Percentiles rank a stretch among this genome's conserved stretches.
Evolutionary conservation across 139 green algal species (phyloP).

Genomic region (Tetraselmis striata): DNA sequence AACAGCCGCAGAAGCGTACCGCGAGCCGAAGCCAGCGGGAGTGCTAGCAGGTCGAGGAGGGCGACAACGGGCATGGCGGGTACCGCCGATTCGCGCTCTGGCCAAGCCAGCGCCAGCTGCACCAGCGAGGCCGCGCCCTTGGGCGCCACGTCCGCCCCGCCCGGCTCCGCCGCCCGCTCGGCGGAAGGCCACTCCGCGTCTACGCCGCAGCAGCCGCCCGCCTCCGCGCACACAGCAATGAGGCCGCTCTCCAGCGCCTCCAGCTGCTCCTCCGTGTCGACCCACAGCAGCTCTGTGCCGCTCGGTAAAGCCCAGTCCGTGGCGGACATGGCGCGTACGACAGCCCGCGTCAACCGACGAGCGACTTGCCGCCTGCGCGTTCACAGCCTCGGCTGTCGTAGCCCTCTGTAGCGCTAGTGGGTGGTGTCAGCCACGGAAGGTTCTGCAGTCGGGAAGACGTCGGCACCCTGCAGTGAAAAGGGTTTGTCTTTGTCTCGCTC

Average conservation of each 20-base stretch:
- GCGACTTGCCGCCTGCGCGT: too few species aligned
- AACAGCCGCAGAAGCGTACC: not conserved
- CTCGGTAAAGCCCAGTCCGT: not conserved
- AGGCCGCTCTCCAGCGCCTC: not conserved
- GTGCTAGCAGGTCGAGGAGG: not conserved
- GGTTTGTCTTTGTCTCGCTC: too few species aligned
- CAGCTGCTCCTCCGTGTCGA: not conserved
- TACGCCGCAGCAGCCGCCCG: not conserved
- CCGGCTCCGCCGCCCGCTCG: not conserved
- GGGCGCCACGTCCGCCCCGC: too few species aligned
- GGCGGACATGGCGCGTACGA: too few species aligned
- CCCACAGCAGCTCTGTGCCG: not conserved
- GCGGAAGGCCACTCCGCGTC: not conserved
- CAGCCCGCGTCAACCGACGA: too few species aligned
- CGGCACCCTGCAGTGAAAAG: too few species aligned
- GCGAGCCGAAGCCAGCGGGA: not conserved
- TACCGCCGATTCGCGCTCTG: not conserved
- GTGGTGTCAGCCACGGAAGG: too few species aligned
- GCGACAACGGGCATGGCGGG: not conserved
- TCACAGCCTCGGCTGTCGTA: too few species aligned
- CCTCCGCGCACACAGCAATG: not conserved
- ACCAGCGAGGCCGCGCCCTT: not conserved
- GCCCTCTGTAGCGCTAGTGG: too few species aligned
- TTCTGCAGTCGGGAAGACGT: too few species aligned
- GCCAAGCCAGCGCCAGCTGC: not conserved